These are phyloP conservation scores for Clausena lansium DNA, from an alignment of 345 rosid genomes.

Conservation along the genomic window DNA sequence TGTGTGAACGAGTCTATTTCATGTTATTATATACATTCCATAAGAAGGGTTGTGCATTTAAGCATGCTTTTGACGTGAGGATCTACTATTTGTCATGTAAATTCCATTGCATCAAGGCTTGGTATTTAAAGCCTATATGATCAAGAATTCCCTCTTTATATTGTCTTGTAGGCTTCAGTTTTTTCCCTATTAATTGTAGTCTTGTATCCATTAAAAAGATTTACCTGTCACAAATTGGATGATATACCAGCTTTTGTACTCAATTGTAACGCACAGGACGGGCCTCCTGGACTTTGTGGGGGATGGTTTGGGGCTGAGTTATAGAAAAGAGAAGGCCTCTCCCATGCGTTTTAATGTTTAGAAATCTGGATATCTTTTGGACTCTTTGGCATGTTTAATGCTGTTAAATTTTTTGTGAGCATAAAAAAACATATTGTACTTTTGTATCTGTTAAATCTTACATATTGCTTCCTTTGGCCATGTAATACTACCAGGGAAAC, in stretches of 20 bases:
- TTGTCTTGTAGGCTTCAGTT: not conserved
- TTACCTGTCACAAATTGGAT: not conserved
- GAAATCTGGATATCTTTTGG: not conserved
- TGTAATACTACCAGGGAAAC: conserved; percentile 56
- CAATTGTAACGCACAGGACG: not conserved
- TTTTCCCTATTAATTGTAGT: too few species aligned
- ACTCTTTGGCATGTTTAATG: not conserved
- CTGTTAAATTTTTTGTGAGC: conserved; percentile 4
- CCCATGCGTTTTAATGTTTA: not conserved
- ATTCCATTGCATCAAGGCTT: not conserved
- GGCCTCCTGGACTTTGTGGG: not conserved
- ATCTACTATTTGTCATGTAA: not conserved
- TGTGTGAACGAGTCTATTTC: not conserved
- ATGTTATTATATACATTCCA: not conserved
- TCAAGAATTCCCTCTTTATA: not conserved
- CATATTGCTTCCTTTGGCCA: conserved; percentile 12
- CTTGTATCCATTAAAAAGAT: not conserved
- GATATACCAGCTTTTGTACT: not conserved
- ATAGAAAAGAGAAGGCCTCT: not conserved
- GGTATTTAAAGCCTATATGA: not conserved
- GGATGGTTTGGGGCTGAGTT: too few species aligned
- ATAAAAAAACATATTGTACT: not conserved
- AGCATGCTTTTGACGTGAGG: not conserved
- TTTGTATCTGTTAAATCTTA: conserved; percentile 13
- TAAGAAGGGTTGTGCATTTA: not conserved